Percentiles rank a stretch among this genome's conserved stretches.
Conservation (phyloP, 1,139 yeast genomes). For the Citeromyces hawaiiensis region DNA sequence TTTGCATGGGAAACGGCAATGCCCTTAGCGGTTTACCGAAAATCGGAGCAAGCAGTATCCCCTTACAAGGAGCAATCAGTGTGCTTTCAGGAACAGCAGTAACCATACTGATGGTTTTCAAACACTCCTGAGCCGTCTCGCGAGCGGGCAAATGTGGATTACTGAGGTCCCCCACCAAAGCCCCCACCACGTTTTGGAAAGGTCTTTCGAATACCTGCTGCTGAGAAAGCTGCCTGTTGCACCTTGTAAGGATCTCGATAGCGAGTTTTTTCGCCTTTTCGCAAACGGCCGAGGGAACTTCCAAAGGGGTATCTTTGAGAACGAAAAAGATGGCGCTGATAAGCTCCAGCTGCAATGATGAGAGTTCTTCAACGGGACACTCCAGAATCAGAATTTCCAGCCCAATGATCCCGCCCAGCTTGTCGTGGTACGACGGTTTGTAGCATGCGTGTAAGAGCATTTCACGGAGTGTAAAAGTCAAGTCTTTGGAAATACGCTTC, state of each 20-base stretch:
- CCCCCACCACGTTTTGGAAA: conserved; percentile 76
- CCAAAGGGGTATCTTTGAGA: conserved; percentile 78
- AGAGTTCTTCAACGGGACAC: conserved; percentile 63
- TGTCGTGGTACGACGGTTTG: conserved; percentile 74
- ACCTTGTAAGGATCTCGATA: conserved; percentile 46
- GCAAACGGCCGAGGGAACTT: conserved; percentile 73
- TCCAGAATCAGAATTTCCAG: conserved; percentile 55
- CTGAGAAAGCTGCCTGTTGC: conserved; percentile 46
- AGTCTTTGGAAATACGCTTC: conserved; percentile 54
- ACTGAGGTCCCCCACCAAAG: conserved; percentile 83
- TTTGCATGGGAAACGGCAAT: conserved; percentile 96
- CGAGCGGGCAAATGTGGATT: conserved; percentile 79
- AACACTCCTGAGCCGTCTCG: conserved; percentile 65
- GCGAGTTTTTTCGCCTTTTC: conserved; percentile 59
- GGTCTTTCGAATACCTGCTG: conserved; percentile 56
- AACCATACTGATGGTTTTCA: conserved; percentile 54
- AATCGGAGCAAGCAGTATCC: conserved; percentile 76
- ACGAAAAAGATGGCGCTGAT: conserved; percentile 83
- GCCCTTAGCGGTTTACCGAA: conserved; percentile 96
- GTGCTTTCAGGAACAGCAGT: conserved; percentile 59
- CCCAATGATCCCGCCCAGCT: conserved; percentile 85
- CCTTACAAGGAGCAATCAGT: conserved; percentile 73
- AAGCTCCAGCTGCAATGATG: conserved; percentile 68
- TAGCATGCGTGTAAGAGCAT: conserved; percentile 85
- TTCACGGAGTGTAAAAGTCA: conserved; percentile 65